A percentile compares a stretch with the other conserved stretches of the same genome.
phyloP scores from a whole-genome alignment of 257 asterid species.

The Solanum dulcamara region DNA sequence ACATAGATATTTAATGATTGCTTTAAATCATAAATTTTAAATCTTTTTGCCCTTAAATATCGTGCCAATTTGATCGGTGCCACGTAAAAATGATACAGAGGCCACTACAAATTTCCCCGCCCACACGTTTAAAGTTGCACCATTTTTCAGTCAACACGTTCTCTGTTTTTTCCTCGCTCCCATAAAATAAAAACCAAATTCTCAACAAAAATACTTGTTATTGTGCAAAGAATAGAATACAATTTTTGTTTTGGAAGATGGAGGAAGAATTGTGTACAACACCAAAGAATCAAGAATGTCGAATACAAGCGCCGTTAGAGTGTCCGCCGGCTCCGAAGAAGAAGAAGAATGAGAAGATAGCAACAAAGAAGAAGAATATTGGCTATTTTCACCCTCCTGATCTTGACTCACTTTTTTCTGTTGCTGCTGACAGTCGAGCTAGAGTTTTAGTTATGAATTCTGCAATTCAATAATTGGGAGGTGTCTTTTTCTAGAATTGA shows the following conservation, averaged over 20 bases:
- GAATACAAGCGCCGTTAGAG: slow-evolving; percentile 31
- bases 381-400: slow-evolving; percentile 47
- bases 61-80: too few relatives aligned
- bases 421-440: background rate
- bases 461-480: background rate
- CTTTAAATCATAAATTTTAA: too few relatives aligned
- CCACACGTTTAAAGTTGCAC: background rate
- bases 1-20: too few relatives aligned
- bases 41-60: too few relatives aligned
- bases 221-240: background rate
- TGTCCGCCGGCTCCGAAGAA: slow-evolving; percentile 73
- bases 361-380: background rate
- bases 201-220: background rate
- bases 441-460: background rate
- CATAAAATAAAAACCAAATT: background rate
- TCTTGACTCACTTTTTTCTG: slow-evolving; percentile 41
- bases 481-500: background rate
- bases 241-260: background rate
- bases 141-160: background rate
- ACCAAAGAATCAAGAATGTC: slow-evolving; percentile 40
- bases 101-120: background rate
- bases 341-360: slow-evolving; percentile 10
- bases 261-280: slow-evolving; percentile 46
- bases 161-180: background rate
- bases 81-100: too few relatives aligned